Evolutionary conservation across 805 yeast species (phyloP).

Genomic region (Ogataea pini): DNA sequence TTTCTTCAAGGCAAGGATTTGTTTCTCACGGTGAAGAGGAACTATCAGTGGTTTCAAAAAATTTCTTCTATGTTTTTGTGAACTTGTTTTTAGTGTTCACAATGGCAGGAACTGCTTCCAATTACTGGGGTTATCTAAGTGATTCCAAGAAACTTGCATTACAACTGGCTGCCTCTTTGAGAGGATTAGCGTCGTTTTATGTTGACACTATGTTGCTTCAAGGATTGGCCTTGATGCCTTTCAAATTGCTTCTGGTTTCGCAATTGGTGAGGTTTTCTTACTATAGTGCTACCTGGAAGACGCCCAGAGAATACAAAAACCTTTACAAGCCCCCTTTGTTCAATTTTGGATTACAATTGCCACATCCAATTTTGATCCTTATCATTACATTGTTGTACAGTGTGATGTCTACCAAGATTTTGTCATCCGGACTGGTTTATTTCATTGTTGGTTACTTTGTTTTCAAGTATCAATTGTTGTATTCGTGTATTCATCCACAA

Average conservation of each 20-base stretch:
- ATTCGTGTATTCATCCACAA: constrained; percentile 91
- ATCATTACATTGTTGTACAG: constrained; percentile 86
- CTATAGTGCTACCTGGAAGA: constrained; percentile 61
- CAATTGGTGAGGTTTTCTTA: constrained; percentile 74
- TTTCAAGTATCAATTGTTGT: constrained; percentile 85
- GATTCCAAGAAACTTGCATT: constrained; percentile 90
- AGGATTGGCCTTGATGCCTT: constrained; percentile 89
- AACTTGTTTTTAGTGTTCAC: constrained; percentile 93
- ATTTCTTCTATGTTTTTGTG: constrained; percentile 92
- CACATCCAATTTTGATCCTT: constrained; percentile 85
- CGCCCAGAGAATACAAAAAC: constrained; percentile 79
- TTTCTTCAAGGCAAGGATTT: constrained; percentile 83
- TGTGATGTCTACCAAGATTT: constrained; percentile 83
- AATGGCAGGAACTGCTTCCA: constrained; percentile 87
- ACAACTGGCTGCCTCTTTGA: constrained; percentile 78
- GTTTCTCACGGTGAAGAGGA: constrained; percentile 94
- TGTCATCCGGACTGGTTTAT: constrained; percentile 81
- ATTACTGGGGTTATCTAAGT: constrained; percentile 74
- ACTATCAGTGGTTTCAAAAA: constrained; percentile 83
- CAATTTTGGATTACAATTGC: constrained; percentile 87
- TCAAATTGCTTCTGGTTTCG: constrained; percentile 79
- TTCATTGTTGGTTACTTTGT: constrained; percentile 85
- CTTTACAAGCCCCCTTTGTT: constrained; percentile 87
- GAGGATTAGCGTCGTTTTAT: constrained; percentile 80
- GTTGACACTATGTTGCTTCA: constrained; percentile 82